A percentile compares a stretch with the other conserved stretches of the same genome.
Conservation (phyloP, 345 rosid genomes). For the Dipteronia dyeriana region DNA sequence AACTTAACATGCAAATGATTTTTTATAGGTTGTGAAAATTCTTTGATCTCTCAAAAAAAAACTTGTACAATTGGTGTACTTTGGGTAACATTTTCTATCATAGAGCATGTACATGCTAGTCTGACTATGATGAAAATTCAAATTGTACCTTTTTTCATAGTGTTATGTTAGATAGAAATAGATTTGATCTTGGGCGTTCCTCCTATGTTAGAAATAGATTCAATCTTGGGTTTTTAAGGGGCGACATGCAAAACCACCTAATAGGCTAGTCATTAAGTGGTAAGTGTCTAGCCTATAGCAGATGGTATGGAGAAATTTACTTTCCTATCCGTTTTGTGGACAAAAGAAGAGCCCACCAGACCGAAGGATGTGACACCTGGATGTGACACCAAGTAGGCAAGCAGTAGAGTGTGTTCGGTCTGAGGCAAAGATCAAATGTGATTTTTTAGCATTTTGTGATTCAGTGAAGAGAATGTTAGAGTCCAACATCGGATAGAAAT, state of each 20-base stretch:
- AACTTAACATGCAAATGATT: background rate
- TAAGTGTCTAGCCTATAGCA: background rate
- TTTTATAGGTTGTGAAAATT: background rate
- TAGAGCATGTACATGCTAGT: background rate
- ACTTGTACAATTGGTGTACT: background rate
- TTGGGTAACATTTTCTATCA: background rate
- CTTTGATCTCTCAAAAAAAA: background rate
- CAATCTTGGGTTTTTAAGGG: background rate
- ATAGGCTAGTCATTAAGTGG: background rate
- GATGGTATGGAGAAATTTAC: background rate
- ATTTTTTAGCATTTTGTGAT: background rate
- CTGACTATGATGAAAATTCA: background rate
- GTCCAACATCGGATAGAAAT: background rate
- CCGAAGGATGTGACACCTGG: background rate
- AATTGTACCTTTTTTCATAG: background rate
- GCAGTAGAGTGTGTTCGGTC: background rate
- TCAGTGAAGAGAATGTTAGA: background rate
- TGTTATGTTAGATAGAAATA: no score
- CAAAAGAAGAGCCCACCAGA: background rate
- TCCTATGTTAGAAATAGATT: no score
- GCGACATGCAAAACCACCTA: background rate
- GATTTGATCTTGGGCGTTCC: no score
- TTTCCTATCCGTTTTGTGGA: background rate
- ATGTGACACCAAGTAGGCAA: background rate
- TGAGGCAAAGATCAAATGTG: background rate